A percentile compares a stretch with the other conserved stretches of the same genome.
Evolutionary conservation across 176 grass and related monocot genomes (phyloP).

Genomic region (Poa annua): DNA sequence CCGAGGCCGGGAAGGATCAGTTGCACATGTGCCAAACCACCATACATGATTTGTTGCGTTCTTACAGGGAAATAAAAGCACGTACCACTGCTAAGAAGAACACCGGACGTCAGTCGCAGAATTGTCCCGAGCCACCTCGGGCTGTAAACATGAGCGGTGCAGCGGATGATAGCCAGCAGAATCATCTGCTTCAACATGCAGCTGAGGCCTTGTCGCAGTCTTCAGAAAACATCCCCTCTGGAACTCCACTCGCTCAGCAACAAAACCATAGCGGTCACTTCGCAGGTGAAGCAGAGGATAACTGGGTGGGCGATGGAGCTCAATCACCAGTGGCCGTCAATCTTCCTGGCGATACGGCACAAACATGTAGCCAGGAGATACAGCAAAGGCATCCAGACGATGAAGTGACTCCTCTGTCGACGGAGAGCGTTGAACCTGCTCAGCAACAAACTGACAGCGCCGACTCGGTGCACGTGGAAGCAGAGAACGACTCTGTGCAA

Average conservation of each 20-base stretch:
- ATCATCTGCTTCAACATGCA: not conserved
- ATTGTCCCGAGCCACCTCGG: not conserved
- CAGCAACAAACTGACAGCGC: not conserved
- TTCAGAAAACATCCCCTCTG: not conserved
- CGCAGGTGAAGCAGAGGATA: not conserved
- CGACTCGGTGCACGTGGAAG: not conserved
- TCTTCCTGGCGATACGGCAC: not conserved
- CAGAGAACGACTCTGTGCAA: not conserved
- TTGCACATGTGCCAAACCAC: accelerated
- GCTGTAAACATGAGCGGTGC: not conserved
- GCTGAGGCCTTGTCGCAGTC: not conserved
- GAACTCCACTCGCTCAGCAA: not conserved
- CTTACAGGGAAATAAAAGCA: not conserved
- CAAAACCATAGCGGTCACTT: not conserved
- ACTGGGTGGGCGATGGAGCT: not conserved
- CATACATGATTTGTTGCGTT: not conserved
- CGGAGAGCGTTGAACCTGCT: not conserved
- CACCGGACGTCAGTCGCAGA: not conserved
- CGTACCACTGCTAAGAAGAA: not conserved
- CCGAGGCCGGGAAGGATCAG: not conserved
- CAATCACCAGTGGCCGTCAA: not conserved
- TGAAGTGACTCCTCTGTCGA: not conserved
- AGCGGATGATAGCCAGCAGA: not conserved
- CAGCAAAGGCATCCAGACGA: not conserved
- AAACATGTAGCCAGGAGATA: not conserved